Conservation (phyloP, 257 asterid species). For the Eustoma russellianum region DNA sequence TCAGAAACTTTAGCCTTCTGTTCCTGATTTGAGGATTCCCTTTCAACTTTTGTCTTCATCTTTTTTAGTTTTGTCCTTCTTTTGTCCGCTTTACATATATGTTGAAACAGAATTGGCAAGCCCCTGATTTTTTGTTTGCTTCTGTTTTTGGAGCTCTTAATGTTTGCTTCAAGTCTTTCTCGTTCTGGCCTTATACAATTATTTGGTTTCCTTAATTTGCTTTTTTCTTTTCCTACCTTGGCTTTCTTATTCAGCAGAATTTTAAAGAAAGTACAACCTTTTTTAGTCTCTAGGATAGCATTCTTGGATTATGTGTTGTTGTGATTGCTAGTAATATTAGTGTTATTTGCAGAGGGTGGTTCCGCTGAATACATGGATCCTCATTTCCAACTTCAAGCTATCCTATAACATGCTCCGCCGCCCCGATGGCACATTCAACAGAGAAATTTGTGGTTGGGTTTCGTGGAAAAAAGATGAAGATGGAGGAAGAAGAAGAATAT, state of each 20-base stretch:
- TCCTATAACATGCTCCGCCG: too few relatives aligned
- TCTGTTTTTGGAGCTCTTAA: constrained; percentile 1
- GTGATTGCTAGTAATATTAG: too few relatives aligned
- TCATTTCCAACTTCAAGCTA: constrained; percentile 38
- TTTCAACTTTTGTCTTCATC: not conserved
- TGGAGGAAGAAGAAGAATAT: too few relatives aligned
- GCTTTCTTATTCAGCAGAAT: too few relatives aligned
- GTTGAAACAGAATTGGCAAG: too few relatives aligned
- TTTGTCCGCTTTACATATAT: not conserved
- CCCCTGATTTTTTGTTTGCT: not conserved
- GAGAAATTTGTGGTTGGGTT: too few relatives aligned
- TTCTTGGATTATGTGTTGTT: too few relatives aligned
- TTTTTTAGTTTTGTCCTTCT: not conserved
- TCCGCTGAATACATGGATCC: constrained; percentile 43
- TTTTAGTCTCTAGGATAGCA: too few relatives aligned
- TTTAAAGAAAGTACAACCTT: too few relatives aligned
- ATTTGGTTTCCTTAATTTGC: constrained; percentile 4
- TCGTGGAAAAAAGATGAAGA: too few relatives aligned
- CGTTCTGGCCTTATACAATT: constrained; percentile 1
- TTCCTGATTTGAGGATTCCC: not conserved
- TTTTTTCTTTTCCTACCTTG: too few relatives aligned
- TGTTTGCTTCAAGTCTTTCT: constrained; percentile 3
- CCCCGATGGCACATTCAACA: too few relatives aligned
- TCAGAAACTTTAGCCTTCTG: not conserved
- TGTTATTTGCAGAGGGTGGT: constrained; percentile 28